Conservation (phyloP, 352 stramenopile genomes). For the Pythium apleroticum region DNA sequence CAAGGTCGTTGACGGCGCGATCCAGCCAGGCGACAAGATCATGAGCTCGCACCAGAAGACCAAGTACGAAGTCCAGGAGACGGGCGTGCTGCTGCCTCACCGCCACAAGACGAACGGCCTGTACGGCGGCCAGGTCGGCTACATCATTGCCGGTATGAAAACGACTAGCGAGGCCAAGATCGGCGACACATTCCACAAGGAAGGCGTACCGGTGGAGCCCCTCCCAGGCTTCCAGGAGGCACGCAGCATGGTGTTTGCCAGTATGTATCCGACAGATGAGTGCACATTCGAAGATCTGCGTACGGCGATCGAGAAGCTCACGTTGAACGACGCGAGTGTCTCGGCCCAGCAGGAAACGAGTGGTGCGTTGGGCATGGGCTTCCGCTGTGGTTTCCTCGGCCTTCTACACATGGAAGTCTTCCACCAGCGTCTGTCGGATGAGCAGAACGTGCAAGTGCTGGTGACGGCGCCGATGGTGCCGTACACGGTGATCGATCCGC, state of each 20-base stretch:
- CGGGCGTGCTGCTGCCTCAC: slow-evolving; percentile 92
- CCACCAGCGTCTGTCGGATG: slow-evolving; percentile 96
- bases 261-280: slow-evolving; percentile 97
- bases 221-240: slow-evolving; percentile 83
- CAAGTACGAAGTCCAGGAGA: slow-evolving; percentile 95
- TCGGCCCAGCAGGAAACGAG: slow-evolving; percentile 95
- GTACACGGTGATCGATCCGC: slow-evolving; percentile 89
- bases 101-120: slow-evolving; percentile 77
- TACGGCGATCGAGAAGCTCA: slow-evolving; percentile 95
- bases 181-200: slow-evolving; percentile 82
- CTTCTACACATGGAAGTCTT: slow-evolving; percentile 99
- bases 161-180: slow-evolving; percentile 96
- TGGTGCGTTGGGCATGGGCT: slow-evolving; percentile 93
- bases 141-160: slow-evolving; percentile 97
- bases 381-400: slow-evolving; percentile 97
- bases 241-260: slow-evolving; percentile 98
- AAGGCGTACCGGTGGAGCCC: slow-evolving; percentile 55
- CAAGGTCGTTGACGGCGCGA: slow-evolving; percentile 91
- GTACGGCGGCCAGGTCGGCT: slow-evolving; percentile 95
- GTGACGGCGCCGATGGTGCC: slow-evolving; percentile 98
- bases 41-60: slow-evolving; percentile 69
- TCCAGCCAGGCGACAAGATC: slow-evolving; percentile 84
- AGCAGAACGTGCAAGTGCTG: slow-evolving; percentile 97
- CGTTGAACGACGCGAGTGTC: slow-evolving; percentile 97
- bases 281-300: slow-evolving; percentile 96